Conservation (phyloP, 2,329 filamentous ascomycete genomes). For the Rugonectria rugulosa region DNA sequence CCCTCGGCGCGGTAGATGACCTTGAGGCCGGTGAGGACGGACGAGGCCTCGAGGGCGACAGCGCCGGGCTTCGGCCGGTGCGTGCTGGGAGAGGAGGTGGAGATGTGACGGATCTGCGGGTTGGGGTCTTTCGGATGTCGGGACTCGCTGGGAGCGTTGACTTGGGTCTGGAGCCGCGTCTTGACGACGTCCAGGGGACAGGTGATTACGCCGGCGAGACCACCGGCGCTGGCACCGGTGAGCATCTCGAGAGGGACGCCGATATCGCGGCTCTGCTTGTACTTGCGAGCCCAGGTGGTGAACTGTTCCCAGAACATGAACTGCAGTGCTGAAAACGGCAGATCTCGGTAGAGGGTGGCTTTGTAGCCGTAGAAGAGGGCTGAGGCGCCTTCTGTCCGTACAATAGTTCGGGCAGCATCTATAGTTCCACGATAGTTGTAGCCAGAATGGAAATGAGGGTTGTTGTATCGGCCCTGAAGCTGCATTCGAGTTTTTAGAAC, state of each 20-base stretch:
- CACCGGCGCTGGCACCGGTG: slow-evolving; percentile 88
- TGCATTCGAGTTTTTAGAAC: slow-evolving; percentile 97
- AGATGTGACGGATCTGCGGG: slow-evolving; percentile 76
- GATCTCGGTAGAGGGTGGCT: slow-evolving; percentile 90
- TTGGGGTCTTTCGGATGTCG: slow-evolving; percentile 45
- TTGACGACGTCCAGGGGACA: slow-evolving; percentile 98
- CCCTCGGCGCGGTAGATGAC: slow-evolving; percentile 94
- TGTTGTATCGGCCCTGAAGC: slow-evolving; percentile 93
- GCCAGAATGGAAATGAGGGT: slow-evolving; percentile 89
- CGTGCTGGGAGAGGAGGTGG: slow-evolving; percentile 88
- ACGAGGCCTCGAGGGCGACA: slow-evolving; percentile 85
- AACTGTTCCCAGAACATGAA: slow-evolving; percentile 99
- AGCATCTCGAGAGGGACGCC: slow-evolving; percentile 85
- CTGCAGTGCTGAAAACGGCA: slow-evolving; percentile 95
- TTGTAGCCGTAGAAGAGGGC: slow-evolving; percentile 98
- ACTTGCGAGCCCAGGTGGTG: slow-evolving; percentile 79
- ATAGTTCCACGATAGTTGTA: slow-evolving; percentile 93
- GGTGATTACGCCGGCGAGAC: slow-evolving; percentile 91
- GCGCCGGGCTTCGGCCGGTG: slow-evolving; percentile 81
- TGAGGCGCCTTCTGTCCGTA: slow-evolving; percentile 79
- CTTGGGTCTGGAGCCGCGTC: slow-evolving; percentile 93
- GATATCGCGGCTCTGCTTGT: slow-evolving; percentile 82
- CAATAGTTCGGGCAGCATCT: slow-evolving; percentile 86
- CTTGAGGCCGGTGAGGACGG: slow-evolving; percentile 81
- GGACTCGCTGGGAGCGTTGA: slow-evolving; percentile 53